Base-by-base conservation (phyloP, 495 filamentous ascomycete species). In the Beverwykella pulmonaria region DNA sequence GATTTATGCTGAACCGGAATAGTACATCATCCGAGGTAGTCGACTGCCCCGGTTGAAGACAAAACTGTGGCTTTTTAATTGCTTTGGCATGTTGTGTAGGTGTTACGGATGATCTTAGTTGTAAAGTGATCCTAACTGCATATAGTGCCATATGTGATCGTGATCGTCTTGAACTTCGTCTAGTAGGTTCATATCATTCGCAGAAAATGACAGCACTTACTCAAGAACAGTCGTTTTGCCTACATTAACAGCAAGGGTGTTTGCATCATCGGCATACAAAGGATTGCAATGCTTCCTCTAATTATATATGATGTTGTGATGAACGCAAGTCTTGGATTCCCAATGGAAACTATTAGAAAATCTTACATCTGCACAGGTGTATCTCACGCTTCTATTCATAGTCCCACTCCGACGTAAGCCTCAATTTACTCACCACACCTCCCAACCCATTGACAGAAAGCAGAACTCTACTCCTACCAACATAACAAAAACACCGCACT, bases 211-310 rank as follows among this genome's bases (percentile, higher is more conserved):
- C 25, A 8, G 2, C 9, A 1, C 50, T 39, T 7, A 23, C 23
- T 41, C 25, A 14, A 2, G 25, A 17, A 8, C 23, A 84, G 82
- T 57, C 82, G 82, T 3, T 75, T 80, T 55, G 76, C 79, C 5
- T 71, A 68, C 17, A 75, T 73, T 52, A 77, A 82, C 54, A 75
- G 80, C 2, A 72, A 82, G 41, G 79, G 78, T 9, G 64, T 75
- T 39, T 85, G 83, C 66, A 79, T 81, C 60, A 82, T 85, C 60
- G 83, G 83, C 5, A 83, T 85, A 78, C 66, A 79, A 61, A 78
- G 69, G 52, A 68, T 74, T 15, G 79, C 80, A 6, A 78, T 84
- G 75, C 75, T 84, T 6, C 82, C 81, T 0, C 75, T 85, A 6
- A 84, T 85, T 32, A 62, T 59, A 0, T 81, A 83, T 53, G 81